Conservation (phyloP, 2,329 filamentous ascomycete genomes). For the Waltergamsia citrina region DNA sequence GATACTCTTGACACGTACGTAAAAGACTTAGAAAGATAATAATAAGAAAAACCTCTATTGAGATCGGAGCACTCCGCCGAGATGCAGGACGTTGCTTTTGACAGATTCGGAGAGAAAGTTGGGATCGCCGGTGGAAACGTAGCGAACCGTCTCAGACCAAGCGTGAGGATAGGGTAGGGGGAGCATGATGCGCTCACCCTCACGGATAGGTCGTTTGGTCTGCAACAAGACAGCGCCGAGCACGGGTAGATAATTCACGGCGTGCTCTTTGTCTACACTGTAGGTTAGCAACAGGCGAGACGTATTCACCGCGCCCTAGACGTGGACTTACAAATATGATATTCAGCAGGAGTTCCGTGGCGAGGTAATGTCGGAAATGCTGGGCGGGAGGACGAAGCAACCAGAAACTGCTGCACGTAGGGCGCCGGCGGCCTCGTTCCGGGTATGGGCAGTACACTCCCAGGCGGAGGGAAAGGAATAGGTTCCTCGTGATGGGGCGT, state of each 20-base stretch:
- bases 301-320: too few relatives aligned
- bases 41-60: too few relatives aligned
- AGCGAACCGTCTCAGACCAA: conserved; percentile 45
- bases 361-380: too few relatives aligned
- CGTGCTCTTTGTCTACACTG: conserved; percentile 1
- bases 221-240: conserved; percentile 38
- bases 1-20: too few relatives aligned
- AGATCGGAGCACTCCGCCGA: conserved; percentile 35
- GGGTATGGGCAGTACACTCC: conserved; percentile 3
- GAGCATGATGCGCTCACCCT: conserved; percentile 43
- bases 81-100: conserved; percentile 41
- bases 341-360: not conserved
- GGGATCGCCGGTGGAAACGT: conserved; percentile 43
- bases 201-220: conserved; percentile 20
- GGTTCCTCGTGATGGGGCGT: not conserved
- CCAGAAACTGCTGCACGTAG: not conserved
- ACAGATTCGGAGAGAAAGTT: conserved; percentile 33
- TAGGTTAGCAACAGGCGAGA: too few relatives aligned
- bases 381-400: too few relatives aligned
- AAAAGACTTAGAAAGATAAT: too few relatives aligned
- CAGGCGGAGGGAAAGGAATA: not conserved
- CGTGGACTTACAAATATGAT: too few relatives aligned
- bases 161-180: conserved; percentile 46
- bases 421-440: conserved; percentile 1
- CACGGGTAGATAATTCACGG: conserved; percentile 30